phyloP scores from a whole-genome alignment of 2,329 filamentous ascomycete genomes.

The Fusarium clavum region DNA sequence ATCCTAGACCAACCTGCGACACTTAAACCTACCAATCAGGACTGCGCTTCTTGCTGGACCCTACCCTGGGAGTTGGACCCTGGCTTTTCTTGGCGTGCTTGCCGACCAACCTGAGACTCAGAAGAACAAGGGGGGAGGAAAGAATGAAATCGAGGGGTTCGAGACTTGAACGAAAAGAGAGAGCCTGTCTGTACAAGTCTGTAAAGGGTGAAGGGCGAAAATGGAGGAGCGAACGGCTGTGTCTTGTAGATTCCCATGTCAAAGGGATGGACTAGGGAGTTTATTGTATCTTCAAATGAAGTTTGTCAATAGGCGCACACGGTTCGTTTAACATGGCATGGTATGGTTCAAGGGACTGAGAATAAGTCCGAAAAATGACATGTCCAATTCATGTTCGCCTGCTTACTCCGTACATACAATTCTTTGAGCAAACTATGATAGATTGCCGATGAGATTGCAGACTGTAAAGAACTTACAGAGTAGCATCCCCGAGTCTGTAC shows the following conservation, averaged over 20 bases:
- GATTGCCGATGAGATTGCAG: constrained; percentile 5
- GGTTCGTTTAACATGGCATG: neutral
- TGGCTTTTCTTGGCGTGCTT: constrained; percentile 27
- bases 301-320: constrained; percentile 10
- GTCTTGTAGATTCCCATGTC: constrained; percentile 44
- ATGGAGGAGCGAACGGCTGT: constrained; percentile 22
- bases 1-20: constrained; percentile 45
- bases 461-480: neutral
- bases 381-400: neutral
- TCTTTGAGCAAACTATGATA: neutral
- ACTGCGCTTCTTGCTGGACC: constrained; percentile 5
- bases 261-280: constrained; percentile 19
- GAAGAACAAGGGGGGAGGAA: constrained; percentile 24
- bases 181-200: neutral
- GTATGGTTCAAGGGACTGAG: constrained; percentile 1
- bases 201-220: constrained; percentile 32
- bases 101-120: constrained; percentile 45
- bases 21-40: constrained; percentile 37
- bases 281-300: constrained; percentile 15
- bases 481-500: neutral
- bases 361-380: constrained; percentile 27
- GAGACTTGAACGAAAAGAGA: constrained; percentile 11
- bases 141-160: constrained; percentile 23
- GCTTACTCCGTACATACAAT: neutral
- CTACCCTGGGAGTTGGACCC: constrained; percentile 22